Base-by-base conservation (phyloP, 208 protist species). In the Crithidia acanthocephali region DNA sequence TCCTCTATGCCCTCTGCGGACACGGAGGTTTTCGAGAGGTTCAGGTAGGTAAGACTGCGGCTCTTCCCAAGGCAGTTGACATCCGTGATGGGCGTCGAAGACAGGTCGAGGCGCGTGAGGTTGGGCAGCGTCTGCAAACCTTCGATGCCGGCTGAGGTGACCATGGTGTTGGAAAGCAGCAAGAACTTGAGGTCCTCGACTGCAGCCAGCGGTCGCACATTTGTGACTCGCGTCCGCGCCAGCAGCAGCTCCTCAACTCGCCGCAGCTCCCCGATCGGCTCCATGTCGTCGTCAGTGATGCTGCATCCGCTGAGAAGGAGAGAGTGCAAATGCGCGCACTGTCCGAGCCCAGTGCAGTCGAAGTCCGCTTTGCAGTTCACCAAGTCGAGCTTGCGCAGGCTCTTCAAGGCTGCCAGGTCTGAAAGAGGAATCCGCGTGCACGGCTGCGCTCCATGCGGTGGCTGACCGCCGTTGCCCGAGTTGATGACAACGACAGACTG, bases 281-380 rank as follows among this genome's bases (percentile, higher is more conserved):
- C 37, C 15, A 84, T 18, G 37, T 74, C 64, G 0, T 23, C 52
- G 25, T 61, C 64, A 11, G 25, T 66, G 27, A 81, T 33, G 35
- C 33, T 48, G 79, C 65, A 70, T 8, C 68, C 65, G 62, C 37
- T 72, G 44, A 84, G 20, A 47, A 77, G 74, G 23, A 80, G 42
- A 2, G 48, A 30, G 51, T 57, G 63, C n/a, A 80, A 28, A 15
- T 60, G 52, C 7, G 28, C 18, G 70, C 79, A 84, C 13, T 18
- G 52, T 2, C 9, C 30, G 0, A 84, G n/a, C 13, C 74, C 62
- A 10, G 68, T 55, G 53, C 72, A 69, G 60, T 72, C 65, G 13
- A 79, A 37, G 40, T 63, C 33, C 11, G 32, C 45, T 16, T 57
- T 40, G 42, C 57, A 68, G 50, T 66, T 58, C 18, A 59, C 62